phyloP scores from a whole-genome alignment of 441 rosid genomes.

The Jatropha multifida region DNA sequence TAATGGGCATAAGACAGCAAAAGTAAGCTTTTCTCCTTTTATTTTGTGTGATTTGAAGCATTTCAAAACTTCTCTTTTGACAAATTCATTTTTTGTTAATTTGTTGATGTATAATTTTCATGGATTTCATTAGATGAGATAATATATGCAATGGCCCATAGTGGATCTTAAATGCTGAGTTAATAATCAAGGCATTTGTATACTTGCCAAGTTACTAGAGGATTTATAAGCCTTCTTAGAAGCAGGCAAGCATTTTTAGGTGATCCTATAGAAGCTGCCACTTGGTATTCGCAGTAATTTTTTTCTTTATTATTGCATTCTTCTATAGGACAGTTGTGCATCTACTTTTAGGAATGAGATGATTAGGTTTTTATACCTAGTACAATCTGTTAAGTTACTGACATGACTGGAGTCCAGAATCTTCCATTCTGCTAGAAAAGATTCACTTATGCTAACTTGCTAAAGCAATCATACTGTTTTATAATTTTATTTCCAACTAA shows the following conservation, averaged over 20 bases:
- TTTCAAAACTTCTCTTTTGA: background rate
- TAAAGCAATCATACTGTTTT: background rate
- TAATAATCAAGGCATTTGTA: too few species aligned
- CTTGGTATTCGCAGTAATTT: background rate
- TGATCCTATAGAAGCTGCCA: background rate
- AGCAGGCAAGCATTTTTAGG: background rate
- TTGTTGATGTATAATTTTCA: conserved; percentile 6
- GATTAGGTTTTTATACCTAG: background rate
- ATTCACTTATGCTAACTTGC: background rate
- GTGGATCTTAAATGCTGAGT: too few species aligned
- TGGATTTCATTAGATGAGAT: background rate
- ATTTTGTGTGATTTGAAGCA: background rate
- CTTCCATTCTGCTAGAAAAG: background rate
- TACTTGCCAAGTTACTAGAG: background rate
- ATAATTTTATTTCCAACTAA: background rate
- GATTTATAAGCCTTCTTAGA: background rate
- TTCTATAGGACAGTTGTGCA: conserved; percentile 1
- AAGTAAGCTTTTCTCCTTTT: conserved; percentile 36
- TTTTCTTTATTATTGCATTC: background rate
- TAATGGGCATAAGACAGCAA: conserved; percentile 79
- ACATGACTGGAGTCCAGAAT: background rate
- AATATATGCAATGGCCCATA: background rate
- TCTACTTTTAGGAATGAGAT: background rate
- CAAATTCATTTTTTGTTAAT: too few species aligned
- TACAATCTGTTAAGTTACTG: background rate